A percentile compares a stretch with the other conserved stretches of the same genome.
phyloP scores from a whole-genome alignment of 768 basidiomycete genomes.

The Lentinula boryana region DNA sequence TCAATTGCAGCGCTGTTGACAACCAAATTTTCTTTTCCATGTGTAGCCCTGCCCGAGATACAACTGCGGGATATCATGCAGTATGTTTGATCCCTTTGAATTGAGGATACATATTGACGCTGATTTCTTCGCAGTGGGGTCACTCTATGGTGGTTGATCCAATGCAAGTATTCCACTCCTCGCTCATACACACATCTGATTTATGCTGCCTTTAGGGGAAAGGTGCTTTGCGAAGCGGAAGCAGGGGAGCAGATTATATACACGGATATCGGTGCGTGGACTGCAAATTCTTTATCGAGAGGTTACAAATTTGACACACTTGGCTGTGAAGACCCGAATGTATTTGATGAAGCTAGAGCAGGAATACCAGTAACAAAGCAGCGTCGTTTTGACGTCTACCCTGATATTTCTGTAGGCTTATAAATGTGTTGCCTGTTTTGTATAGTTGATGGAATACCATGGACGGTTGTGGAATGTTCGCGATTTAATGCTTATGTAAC shows the following conservation, averaged over 20 bases:
- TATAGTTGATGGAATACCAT: conserved; percentile 1
- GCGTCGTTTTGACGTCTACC: conserved; percentile 89
- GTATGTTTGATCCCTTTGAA: conserved; percentile 29
- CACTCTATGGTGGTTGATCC: conserved; percentile 92
- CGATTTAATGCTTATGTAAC: not conserved
- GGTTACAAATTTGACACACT: not conserved
- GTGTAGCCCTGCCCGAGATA: conserved; percentile 91
- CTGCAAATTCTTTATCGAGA: too few relatives aligned
- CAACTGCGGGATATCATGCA: conserved; percentile 82
- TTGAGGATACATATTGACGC: not conserved
- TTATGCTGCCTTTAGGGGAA: conserved; percentile 46
- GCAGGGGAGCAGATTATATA: conserved; percentile 78
- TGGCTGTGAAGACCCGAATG: conserved; percentile 38
- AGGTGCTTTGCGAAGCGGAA: conserved; percentile 64
- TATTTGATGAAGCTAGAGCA: conserved; percentile 59
- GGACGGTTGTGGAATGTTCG: conserved; percentile 6
- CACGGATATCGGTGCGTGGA: conserved; percentile 69
- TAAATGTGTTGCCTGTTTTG: conserved; percentile 9
- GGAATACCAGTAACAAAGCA: conserved; percentile 92
- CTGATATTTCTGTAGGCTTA: conserved; percentile 47
- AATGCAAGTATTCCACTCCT: conserved; percentile 43
- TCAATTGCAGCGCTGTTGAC: conserved; percentile 73
- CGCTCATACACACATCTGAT: not conserved
- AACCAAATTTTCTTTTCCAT: conserved; percentile 96
- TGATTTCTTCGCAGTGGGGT: conserved; percentile 55